phyloP scores from a whole-genome alignment of 2,329 filamentous ascomycete species.

The Saccharata proteae region DNA sequence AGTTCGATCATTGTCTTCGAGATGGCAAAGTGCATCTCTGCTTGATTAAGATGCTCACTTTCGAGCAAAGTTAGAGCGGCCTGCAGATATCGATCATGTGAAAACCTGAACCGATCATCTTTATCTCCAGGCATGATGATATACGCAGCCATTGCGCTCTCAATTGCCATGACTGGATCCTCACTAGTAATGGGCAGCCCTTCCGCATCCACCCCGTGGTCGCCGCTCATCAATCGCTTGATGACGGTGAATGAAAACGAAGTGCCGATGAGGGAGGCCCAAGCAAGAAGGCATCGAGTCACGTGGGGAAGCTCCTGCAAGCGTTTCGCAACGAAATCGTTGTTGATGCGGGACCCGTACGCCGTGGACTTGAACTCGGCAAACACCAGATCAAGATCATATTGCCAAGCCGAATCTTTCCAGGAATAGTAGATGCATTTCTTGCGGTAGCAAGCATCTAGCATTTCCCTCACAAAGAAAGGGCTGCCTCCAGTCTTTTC shows the following conservation, averaged over 20 bases:
- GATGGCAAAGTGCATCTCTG: slow-evolving; percentile 85
- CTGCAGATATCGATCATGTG: slow-evolving; percentile 76
- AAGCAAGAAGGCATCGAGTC: slow-evolving; percentile 68
- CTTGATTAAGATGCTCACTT: slow-evolving; percentile 51
- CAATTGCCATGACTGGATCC: slow-evolving; percentile 66
- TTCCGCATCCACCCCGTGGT: slow-evolving; percentile 37
- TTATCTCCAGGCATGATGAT: slow-evolving; percentile 71
- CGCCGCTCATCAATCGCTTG: slow-evolving; percentile 61
- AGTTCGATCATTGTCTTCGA: slow-evolving; percentile 70
- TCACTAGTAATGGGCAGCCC: slow-evolving; percentile 45
- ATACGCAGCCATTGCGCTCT: slow-evolving; percentile 67
- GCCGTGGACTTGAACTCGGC: slow-evolving; percentile 69
- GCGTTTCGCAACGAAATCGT: slow-evolving; percentile 67
- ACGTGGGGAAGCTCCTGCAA: slow-evolving; percentile 63
- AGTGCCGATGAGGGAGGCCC: slow-evolving; percentile 73
- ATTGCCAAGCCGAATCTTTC: slow-evolving; percentile 69
- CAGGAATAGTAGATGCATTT: slow-evolving; percentile 89
- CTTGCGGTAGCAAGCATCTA: slow-evolving; percentile 75
- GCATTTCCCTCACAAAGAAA: slow-evolving; percentile 84
- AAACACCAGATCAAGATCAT: slow-evolving; percentile 75
- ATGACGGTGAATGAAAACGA: slow-evolving; percentile 76
- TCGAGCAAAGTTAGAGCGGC: slow-evolving; percentile 47
- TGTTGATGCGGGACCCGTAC: slow-evolving; percentile 69
- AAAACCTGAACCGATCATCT: slow-evolving; percentile 77
- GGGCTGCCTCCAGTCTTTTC: slow-evolving; percentile 82